Base-by-base conservation (phyloP, 2,329 filamentous ascomycete species). In the Acrocalymma vagum region DNA sequence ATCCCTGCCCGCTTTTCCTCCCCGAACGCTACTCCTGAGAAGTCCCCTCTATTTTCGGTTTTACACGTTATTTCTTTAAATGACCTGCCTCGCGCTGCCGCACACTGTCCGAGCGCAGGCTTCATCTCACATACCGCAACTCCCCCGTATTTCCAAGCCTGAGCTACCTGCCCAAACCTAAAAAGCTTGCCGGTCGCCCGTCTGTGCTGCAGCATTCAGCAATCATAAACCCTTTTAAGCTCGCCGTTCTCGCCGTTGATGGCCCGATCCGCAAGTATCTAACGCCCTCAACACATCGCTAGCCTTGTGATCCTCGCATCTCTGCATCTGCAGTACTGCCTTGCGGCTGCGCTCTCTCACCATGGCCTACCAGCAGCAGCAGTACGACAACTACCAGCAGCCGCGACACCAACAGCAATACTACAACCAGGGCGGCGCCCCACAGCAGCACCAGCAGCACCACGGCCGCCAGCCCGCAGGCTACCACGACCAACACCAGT, bases 321-420 rank as follows among this genome's bases (percentile, higher is more conserved):
- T 44, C 49, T 51, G 45, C 41, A 25, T 22, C 32, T 39, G 37
- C 37, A 48, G 47, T 36, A 42, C 50, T 48, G 39, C 24, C 34
- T 25, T 47, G 50, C 45, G 45, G 40, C 42, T 39, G 38, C 44
- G 38, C 24, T 38, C 34, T 44, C 50, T 44, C 54, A 46, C 43
- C 42, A 73, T 73, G 70, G 70, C 71, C 16, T 70, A 73, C 54
- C 68, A 71, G 48, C 66, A 71, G 42, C 55, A 67, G 48, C 64
- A 65, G 35, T 55, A 68, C 49, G 55, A 60, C 39, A 50, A 59
- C 20, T 68, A 69, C 45, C 53, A 63, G 33, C 67, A 65, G 41
- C 55, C 60, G 41, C 67, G 58, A 38, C 58, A 58, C n/a, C n/a
- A n/a, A 35, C 60, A 63, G 30, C 64, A 65, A 23, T 64, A 69